phyloP scores from a whole-genome alignment of 139 green algal genomes.

The Chlamydomonas sphaeroides region DNA sequence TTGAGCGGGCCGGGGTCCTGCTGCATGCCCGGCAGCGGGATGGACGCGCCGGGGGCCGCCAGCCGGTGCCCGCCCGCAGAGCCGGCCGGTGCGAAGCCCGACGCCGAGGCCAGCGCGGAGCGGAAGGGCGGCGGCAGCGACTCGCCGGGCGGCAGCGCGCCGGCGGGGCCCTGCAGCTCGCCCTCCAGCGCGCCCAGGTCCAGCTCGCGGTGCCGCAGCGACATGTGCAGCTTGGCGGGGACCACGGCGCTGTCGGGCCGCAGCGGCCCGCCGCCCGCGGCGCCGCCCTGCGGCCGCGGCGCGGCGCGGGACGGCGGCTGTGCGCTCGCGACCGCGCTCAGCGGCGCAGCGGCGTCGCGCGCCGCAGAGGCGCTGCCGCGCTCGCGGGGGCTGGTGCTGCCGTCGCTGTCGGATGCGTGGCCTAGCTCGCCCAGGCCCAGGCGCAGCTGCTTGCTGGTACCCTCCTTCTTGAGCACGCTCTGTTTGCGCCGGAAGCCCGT shows the following conservation, averaged over 20 bases:
- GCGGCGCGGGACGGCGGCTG: too few relatives aligned
- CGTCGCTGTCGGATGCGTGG: too few relatives aligned
- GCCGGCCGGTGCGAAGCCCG: too few relatives aligned
- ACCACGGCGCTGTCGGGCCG: conserved; percentile 11
- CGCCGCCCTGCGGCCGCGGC: background rate
- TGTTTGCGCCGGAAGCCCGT: background rate
- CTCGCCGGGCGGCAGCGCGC: conserved; percentile 16
- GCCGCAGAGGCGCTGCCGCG: too few relatives aligned
- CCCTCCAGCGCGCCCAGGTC: too few relatives aligned
- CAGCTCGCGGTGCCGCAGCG: too few relatives aligned
- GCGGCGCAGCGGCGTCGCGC: too few relatives aligned
- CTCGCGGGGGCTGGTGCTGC: too few relatives aligned
- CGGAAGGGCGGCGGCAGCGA: background rate
- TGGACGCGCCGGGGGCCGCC: background rate
- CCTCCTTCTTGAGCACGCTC: conserved; percentile 35
- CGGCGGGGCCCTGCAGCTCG: background rate
- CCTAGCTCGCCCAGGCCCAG: too few relatives aligned
- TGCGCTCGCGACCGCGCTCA: too few relatives aligned
- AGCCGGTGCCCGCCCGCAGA: background rate
- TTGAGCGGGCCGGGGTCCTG: background rate
- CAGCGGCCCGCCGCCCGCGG: background rate
- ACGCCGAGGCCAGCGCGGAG: background rate
- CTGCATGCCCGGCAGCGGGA: background rate
- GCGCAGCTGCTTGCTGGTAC: conserved; percentile 34
- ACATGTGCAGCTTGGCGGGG: conserved; percentile 2